These are phyloP conservation scores for Termitomyces sp. DNA, from an alignment of 768 basidiomycete genomes.

Conservation along the genomic window DNA sequence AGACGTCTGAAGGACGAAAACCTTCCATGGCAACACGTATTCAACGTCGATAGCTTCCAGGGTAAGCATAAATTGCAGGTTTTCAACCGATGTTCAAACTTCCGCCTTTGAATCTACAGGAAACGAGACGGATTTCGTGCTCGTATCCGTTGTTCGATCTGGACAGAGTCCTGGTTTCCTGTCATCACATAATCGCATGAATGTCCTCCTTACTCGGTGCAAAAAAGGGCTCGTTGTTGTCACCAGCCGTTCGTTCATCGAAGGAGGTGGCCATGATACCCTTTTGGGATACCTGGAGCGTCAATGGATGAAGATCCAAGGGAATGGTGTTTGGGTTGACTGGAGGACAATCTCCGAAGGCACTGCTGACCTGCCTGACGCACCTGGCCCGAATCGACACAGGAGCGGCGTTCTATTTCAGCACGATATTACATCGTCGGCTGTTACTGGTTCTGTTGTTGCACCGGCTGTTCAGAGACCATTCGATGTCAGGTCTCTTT, in stretches of 20 bases:
- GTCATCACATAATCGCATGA: slow-evolving; percentile 36
- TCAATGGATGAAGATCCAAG: slow-evolving; percentile 18
- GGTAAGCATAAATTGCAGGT: slow-evolving; percentile 22
- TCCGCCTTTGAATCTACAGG: slow-evolving; percentile 25
- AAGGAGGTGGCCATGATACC: slow-evolving; percentile 26
- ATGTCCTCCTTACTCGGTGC: slow-evolving; percentile 51
- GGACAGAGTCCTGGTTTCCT: slow-evolving; percentile 38
- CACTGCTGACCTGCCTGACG: slow-evolving; percentile 27
- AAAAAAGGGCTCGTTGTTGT: slow-evolving; percentile 42
- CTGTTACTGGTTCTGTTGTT: background rate
- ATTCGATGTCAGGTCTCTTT: background rate
- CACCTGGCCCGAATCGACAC: slow-evolving; percentile 11
- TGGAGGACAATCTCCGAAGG: slow-evolving; percentile 24
- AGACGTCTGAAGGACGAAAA: slow-evolving; percentile 25
- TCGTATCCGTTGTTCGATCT: slow-evolving; percentile 49
- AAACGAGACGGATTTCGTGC: slow-evolving; percentile 45
- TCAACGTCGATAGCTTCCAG: slow-evolving; percentile 54
- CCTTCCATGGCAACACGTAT: slow-evolving; percentile 38
- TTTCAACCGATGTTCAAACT: background rate
- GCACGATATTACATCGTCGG: background rate
- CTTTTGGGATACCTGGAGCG: slow-evolving; percentile 36
- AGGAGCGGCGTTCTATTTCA: background rate
- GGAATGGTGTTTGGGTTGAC: slow-evolving; percentile 23
- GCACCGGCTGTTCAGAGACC: background rate
- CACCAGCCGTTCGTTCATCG: slow-evolving; percentile 36